Evolutionary conservation across 345 rosid genomes (phyloP).

Genomic region (Durio zibethinus): DNA sequence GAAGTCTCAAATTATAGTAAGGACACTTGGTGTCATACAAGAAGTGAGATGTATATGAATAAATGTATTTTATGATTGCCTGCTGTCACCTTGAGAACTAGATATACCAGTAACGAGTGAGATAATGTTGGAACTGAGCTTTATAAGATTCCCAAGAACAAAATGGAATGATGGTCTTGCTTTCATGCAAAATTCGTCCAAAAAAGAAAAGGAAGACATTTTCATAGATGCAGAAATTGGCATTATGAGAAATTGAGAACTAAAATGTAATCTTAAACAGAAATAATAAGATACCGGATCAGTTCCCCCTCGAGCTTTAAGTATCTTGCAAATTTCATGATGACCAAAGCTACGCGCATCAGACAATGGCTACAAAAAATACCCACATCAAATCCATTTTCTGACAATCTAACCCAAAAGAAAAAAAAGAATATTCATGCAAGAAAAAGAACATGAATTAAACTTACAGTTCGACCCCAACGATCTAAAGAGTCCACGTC

Average conservation of each 20-base stretch:
- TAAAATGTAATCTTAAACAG: background rate
- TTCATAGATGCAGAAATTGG: background rate
- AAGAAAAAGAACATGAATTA: background rate
- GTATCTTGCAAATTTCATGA: constrained; percentile 42
- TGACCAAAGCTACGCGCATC: constrained; percentile 54
- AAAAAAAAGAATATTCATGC: background rate
- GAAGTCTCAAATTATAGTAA: background rate
- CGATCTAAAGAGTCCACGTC: constrained; percentile 55
- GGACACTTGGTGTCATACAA: background rate
- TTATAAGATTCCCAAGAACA: background rate
- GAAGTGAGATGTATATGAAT: background rate
- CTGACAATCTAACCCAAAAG: background rate
- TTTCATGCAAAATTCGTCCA: background rate
- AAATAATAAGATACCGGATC: constrained; percentile 43
- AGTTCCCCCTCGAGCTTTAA: constrained; percentile 47
- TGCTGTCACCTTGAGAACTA: background rate
- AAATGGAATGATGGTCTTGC: background rate
- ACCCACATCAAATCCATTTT: constrained; percentile 2
- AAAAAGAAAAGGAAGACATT: background rate
- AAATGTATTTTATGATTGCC: background rate
- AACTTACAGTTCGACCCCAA: constrained; percentile 68
- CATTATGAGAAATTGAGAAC: background rate
- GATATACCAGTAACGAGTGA: background rate
- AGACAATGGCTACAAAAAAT: constrained; percentile 49
- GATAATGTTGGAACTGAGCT: background rate